Evolutionary conservation across 108 stramenopile genomes (phyloP).

Genomic region (Cylindrotheca closterium): DNA sequence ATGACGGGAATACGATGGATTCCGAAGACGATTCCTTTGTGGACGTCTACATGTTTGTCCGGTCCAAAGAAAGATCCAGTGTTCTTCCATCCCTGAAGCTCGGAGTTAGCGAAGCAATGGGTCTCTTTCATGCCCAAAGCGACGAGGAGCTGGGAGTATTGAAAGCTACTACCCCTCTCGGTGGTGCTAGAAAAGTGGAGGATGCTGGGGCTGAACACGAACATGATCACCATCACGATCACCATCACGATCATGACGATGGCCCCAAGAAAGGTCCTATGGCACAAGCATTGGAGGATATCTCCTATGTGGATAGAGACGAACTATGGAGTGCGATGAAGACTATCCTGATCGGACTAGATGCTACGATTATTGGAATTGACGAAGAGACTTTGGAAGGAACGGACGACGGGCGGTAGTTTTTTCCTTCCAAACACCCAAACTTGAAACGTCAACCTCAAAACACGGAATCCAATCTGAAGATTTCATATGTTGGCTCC

Average conservation of each 20-base stretch:
- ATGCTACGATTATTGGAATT: not conserved
- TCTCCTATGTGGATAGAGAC: conserved; percentile 23
- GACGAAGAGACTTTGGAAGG: not conserved
- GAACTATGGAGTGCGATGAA: conserved; percentile 26
- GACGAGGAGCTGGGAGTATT: conserved; percentile 36
- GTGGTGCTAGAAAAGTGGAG: conserved; percentile 1
- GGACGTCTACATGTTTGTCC: conserved; percentile 46
- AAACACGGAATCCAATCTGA: too few species aligned
- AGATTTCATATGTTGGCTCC: conserved; percentile 71
- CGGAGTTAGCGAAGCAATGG: conserved; percentile 60
- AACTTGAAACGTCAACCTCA: too few species aligned
- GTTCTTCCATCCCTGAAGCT: conserved; percentile 22
- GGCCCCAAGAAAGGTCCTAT: conserved; percentile 7
- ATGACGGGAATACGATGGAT: not conserved
- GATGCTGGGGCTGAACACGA: not conserved
- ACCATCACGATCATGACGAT: conserved; percentile 14
- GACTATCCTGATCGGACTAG: conserved; percentile 1
- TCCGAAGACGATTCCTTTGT: conserved; percentile 3
- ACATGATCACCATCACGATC: not conserved
- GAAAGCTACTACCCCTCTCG: not conserved
- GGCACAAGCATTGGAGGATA: conserved; percentile 27
- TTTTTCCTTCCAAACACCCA: too few species aligned
- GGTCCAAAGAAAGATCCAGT: conserved; percentile 41
- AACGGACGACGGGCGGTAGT: not conserved
- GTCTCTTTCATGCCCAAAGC: conserved; percentile 52